A percentile compares a stretch with the other conserved stretches of the same genome.
Conservation (phyloP, 2,329 filamentous ascomycete genomes). For the Byssothecium circinans region DNA sequence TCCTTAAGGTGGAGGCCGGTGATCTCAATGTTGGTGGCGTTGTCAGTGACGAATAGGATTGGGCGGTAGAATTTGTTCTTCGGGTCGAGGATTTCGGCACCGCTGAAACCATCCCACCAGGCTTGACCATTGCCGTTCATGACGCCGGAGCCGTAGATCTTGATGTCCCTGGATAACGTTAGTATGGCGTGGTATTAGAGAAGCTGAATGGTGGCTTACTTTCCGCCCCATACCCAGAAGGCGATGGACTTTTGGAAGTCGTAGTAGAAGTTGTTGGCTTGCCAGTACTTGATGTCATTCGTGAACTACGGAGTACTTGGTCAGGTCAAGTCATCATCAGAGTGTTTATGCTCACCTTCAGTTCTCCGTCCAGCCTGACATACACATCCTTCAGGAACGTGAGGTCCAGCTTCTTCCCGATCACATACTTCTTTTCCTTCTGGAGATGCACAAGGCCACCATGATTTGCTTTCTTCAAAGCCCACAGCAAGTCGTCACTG, state of each 20-base stretch:
- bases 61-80: constrained; percentile 61
- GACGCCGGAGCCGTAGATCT: constrained; percentile 58
- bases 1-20: constrained; percentile 62
- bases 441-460: constrained; percentile 60
- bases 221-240: constrained; percentile 66
- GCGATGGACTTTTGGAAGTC: constrained; percentile 59
- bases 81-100: constrained; percentile 53
- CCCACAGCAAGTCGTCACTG: constrained; percentile 57
- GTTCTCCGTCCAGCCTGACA: constrained; percentile 60
- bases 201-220: constrained; percentile 24
- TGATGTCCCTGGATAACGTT: constrained; percentile 48
- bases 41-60: constrained; percentile 63
- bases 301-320: constrained; percentile 46
- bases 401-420: constrained; percentile 61
- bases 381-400: constrained; percentile 62
- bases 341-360: constrained; percentile 37
- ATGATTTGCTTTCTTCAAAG: constrained; percentile 59
- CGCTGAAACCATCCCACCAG: constrained; percentile 52
- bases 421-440: constrained; percentile 58
- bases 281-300: constrained; percentile 52
- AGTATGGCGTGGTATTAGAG: not conserved
- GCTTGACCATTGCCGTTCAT: constrained; percentile 56
- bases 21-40: constrained; percentile 60
- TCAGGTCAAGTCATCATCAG: no score
- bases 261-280: constrained; percentile 55